A percentile compares a stretch with the other conserved stretches of the same genome.
phyloP scores from a whole-genome alignment of 2,329 filamentous ascomycete species.

The Alternaria sp. region DNA sequence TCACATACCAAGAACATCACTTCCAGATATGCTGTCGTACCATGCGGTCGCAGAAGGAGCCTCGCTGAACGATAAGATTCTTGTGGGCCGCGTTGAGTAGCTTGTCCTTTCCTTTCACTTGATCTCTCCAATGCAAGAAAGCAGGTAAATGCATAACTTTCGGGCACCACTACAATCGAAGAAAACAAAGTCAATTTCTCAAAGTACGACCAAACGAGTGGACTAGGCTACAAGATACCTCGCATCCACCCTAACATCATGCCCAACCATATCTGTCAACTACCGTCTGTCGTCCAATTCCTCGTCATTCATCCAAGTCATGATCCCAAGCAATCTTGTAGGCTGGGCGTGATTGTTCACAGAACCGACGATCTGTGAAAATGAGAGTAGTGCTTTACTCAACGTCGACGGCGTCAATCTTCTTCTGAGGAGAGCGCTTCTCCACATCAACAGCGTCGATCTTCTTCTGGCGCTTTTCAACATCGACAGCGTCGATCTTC shows the following conservation, averaged over 20 bases:
- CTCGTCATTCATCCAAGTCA: neutral
- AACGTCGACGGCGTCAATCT: neutral
- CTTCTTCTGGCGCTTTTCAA: too few species aligned
- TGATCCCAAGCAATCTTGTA: neutral
- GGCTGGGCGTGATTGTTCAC: neutral
- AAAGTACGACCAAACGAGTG: neutral
- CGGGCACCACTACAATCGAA: neutral
- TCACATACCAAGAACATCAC: neutral
- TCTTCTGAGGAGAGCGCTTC: too few species aligned
- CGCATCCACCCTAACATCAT: neutral
- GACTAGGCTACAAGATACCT: neutral
- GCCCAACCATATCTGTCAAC: neutral
- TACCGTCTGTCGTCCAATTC: neutral
- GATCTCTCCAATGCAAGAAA: neutral
- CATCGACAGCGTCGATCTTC: neutral
- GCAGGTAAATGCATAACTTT: neutral
- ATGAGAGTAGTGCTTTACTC: neutral
- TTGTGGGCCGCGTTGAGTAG: neutral
- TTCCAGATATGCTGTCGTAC: neutral
- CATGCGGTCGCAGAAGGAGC: neutral
- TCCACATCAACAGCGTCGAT: too few species aligned
- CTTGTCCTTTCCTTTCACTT: too few species aligned
- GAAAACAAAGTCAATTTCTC: neutral
- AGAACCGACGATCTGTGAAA: neutral
- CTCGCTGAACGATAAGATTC: neutral